Evolutionary conservation across 2,329 filamentous ascomycete species (phyloP).

Genomic region (Elsinoe necatrix): DNA sequence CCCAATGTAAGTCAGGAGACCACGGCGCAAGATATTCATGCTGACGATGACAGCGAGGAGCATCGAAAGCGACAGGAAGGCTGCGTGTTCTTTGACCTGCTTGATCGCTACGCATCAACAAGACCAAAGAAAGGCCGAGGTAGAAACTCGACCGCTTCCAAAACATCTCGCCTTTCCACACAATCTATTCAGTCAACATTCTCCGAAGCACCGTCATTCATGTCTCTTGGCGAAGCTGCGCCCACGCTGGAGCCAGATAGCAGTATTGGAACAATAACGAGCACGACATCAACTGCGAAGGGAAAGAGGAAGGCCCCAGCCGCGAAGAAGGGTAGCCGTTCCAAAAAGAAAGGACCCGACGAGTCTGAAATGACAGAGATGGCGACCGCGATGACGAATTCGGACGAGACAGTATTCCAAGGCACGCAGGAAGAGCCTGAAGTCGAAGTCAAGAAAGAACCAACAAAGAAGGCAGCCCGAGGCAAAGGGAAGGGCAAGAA

Average conservation of each 20-base stretch:
- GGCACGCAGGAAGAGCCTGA: constrained; percentile 17
- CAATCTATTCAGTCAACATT: constrained; percentile 39
- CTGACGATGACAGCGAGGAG: constrained; percentile 55
- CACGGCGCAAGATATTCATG: background rate
- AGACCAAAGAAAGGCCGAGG: constrained; percentile 51
- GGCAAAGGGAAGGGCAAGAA: constrained; percentile 17
- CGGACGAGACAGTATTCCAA: constrained; percentile 6
- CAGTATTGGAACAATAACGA: constrained; percentile 43
- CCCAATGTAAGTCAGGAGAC: constrained; percentile 55
- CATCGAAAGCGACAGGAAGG: constrained; percentile 70
- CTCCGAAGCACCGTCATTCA: constrained; percentile 35
- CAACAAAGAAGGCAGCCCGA: constrained; percentile 14
- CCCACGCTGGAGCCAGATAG: constrained; percentile 41
- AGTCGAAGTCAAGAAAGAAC: constrained; percentile 19
- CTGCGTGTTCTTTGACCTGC: constrained; percentile 74
- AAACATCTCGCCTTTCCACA: constrained; percentile 55
- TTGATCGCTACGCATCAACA: constrained; percentile 43
- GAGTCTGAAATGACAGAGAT: constrained; percentile 16
- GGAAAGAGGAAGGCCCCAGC: constrained; percentile 29
- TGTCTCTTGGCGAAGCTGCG: constrained; percentile 38
- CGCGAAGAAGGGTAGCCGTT: constrained; percentile 34
- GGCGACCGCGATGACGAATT: constrained; percentile 3
- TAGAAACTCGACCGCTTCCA: constrained; percentile 47
- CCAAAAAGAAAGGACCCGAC: constrained; percentile 22
- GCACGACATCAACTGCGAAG: constrained; percentile 32